Conservation (phyloP, 169 alveolate species). For the Plasmodium coatneyi region DNA sequence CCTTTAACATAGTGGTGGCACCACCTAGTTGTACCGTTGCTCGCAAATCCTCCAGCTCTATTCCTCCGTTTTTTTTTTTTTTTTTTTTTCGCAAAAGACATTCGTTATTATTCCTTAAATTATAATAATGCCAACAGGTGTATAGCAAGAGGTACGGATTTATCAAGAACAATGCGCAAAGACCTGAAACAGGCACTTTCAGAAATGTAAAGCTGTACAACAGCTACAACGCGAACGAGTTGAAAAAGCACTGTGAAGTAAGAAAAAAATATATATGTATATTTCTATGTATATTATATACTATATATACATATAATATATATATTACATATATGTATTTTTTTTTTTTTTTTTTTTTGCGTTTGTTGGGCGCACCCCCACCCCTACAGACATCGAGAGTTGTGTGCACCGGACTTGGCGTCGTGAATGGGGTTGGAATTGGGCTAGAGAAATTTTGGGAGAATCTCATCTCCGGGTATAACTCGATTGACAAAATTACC, state of each 20-base stretch:
- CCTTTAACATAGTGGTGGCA: background rate
- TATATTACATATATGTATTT: constrained; percentile 5
- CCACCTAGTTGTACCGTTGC: background rate
- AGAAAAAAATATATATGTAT: background rate
- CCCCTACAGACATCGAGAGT: constrained; percentile 75
- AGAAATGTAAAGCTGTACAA: constrained; percentile 38
- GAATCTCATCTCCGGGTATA: constrained; percentile 77
- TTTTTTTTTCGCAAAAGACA: constrained; percentile 7
- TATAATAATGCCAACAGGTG: constrained; percentile 40
- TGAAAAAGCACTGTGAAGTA: constrained; percentile 61
- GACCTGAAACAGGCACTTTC: constrained; percentile 20
- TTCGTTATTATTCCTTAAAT: constrained; percentile 1
- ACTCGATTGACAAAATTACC: constrained; percentile 76
- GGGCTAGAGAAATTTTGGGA: constrained; percentile 81
- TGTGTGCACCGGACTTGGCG: constrained; percentile 83
- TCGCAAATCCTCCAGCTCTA: background rate
- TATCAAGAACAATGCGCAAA: constrained; percentile 28
- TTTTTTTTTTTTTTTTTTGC: background rate
- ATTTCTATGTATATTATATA: background rate
- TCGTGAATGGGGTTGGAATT: constrained; percentile 80
- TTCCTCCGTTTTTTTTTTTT: background rate
- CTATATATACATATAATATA: constrained; percentile 17
- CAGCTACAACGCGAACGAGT: constrained; percentile 35
- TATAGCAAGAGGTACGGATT: constrained; percentile 53
- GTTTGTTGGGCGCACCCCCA: background rate